Conservation (phyloP, 345 rosid species). For the Eucalyptus dawsonii region DNA sequence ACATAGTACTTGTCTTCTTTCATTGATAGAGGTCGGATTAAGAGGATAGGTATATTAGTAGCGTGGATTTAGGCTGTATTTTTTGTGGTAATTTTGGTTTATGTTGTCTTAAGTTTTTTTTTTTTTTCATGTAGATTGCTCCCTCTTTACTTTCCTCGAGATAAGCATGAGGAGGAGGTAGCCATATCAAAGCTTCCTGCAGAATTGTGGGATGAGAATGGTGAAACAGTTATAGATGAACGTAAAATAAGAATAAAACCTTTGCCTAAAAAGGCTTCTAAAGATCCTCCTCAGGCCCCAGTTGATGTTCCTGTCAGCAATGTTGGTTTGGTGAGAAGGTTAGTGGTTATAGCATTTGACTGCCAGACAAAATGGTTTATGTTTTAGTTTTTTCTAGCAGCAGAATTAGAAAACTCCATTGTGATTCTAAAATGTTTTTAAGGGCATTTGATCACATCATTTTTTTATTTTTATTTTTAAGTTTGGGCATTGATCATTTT, state of each 20-base stretch:
- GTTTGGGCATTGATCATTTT: background rate
- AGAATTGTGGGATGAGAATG: constrained; percentile 98
- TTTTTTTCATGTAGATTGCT: constrained; percentile 53
- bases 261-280: constrained; percentile 65
- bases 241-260: constrained; percentile 95
- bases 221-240: constrained; percentile 88
- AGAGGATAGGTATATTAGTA: background rate
- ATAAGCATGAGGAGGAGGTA: constrained; percentile 79
- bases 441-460: background rate
- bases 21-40: background rate
- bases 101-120: background rate
- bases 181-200: constrained; percentile 91
- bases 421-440: background rate
- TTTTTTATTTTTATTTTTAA: background rate
- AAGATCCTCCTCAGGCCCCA: constrained; percentile 49
- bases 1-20: background rate
- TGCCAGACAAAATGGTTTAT: background rate
- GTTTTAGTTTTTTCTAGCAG: background rate
- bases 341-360: constrained; percentile 1
- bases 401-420: background rate
- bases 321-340: constrained; percentile 85
- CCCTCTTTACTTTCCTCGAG: constrained; percentile 97
- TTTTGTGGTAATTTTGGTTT: background rate
- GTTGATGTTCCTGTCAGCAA: constrained; percentile 55
- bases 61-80: background rate